These are phyloP conservation scores for Novymonas esmeraldas DNA, from an alignment of 208 protist species.

Conservation along the genomic window DNA sequence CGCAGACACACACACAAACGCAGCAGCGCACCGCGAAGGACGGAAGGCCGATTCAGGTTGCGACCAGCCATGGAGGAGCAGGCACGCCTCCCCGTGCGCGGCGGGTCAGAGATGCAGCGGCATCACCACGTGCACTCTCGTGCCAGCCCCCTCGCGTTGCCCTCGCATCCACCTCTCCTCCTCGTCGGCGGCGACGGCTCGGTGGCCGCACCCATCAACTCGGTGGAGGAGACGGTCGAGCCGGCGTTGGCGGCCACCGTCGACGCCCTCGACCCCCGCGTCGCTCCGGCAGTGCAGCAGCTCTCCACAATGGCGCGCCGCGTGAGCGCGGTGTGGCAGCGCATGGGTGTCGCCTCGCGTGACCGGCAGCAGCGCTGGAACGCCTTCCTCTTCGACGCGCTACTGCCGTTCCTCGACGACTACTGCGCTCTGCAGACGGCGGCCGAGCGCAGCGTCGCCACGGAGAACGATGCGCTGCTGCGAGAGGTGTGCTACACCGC, in stretches of 20 bases:
- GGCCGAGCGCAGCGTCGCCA: slow-evolving; percentile 49
- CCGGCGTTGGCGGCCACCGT: slow-evolving; percentile 1
- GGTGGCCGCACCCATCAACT: neutral
- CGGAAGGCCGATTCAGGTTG: too few species aligned
- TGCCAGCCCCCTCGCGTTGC: too few species aligned
- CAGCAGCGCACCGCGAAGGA: too few species aligned
- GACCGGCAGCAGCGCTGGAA: slow-evolving; percentile 46
- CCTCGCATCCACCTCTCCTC: neutral
- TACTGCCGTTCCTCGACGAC: slow-evolving; percentile 50
- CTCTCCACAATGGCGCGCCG: slow-evolving; percentile 20
- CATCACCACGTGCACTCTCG: too few species aligned
- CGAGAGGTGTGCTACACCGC: slow-evolving; percentile 56
- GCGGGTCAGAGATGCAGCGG: too few species aligned
- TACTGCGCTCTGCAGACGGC: slow-evolving; percentile 45
- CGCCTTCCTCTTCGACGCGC: slow-evolving; percentile 39
- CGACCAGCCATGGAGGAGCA: too few species aligned
- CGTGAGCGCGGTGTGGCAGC: slow-evolving; percentile 43
- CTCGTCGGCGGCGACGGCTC: neutral
- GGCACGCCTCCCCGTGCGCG: too few species aligned
- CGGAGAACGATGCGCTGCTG: slow-evolving; percentile 57
- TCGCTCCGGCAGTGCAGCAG: slow-evolving; percentile 19
- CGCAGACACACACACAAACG: too few species aligned
- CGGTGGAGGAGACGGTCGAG: too few species aligned
- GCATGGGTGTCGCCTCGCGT: slow-evolving; percentile 42
- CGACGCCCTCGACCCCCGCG: slow-evolving; percentile 12